Evolutionary conservation across 179 eudicot genomes (phyloP).

Genomic region (Camellia oleifera): DNA sequence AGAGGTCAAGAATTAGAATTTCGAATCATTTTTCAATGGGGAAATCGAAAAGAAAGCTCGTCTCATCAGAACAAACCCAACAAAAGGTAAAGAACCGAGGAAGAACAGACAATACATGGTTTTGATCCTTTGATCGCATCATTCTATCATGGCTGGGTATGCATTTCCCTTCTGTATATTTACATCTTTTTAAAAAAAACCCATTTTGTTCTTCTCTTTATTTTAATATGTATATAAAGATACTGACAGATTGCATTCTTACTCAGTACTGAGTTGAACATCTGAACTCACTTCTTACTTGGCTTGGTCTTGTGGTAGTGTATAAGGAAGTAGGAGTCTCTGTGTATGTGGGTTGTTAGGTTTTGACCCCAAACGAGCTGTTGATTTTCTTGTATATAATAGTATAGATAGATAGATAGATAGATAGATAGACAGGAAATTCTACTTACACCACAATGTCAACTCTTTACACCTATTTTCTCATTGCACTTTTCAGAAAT

Average conservation of each 20-base stretch:
- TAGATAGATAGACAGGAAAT: no score
- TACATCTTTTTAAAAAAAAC: not conserved
- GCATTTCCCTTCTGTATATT: not conserved
- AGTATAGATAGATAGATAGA: no score
- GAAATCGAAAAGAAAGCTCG: not conserved
- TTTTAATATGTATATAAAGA: not conserved
- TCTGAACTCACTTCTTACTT: not conserved
- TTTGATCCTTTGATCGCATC: not conserved
- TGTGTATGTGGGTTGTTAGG: not conserved
- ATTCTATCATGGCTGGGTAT: conserved; percentile 8
- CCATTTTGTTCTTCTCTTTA: not conserved
- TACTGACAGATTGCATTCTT: not conserved
- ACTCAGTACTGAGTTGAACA: not conserved
- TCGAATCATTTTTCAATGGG: not conserved
- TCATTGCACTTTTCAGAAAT: no score
- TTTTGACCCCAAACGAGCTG: not conserved
- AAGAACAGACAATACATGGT: not conserved
- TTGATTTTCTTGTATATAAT: no score
- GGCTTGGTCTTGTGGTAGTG: not conserved
- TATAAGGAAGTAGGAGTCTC: not conserved
- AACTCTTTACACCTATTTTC: no score
- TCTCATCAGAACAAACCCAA: not conserved
- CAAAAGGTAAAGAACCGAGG: not conserved
- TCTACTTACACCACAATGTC: no score
- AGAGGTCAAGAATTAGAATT: no score